Evolutionary conservation across 306 rosid species (phyloP), one percentile per base, ranked within the genome.

Genomic region (Mimosa bimucronata): DNA sequence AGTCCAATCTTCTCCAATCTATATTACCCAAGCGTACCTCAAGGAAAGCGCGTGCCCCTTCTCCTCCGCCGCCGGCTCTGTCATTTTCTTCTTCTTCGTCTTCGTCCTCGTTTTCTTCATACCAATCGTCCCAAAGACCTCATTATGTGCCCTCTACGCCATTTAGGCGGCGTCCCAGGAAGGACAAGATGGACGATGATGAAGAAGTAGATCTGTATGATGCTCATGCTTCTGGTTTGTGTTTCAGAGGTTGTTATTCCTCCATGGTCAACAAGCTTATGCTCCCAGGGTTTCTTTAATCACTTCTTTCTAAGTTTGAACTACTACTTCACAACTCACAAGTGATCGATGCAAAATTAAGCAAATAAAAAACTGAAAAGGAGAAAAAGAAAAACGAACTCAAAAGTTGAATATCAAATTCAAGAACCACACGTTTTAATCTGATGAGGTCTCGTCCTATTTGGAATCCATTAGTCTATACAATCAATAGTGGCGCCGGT

Each of bases 11-110:
- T 12, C 73, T 69, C 6, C 52, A 23, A 13, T 12, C 74, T 41
- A 69, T 69, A 42, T 69, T 69, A 48, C 74, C 74, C 34, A n/a
- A n/a, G n/a, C 74, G 55, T 6, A 25, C 74, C 31, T 3, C 74
- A 16, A 23, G 55, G 48, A 69, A 69, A 69, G n/a, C 55, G 2
- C 37, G 53, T n/a, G 62, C 13, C 12, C 10, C 29, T 67, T 45
- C 50, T 11, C 30, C 30, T 3, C 71, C 46, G 15, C 30, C 73
- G 9, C 7, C 31, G 0, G 73, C 73, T n/a, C 40, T 12, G 19
- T 34, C 74, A 0, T 13, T 31, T 41, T 8, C 14, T 9, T 69
- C 74, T 2, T 41, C 13, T 23, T 69, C 74, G 0, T 68, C n/a
- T n/a, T n/a, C n/a, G n/a, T n/a, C n/a, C n/a, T n/a, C n/a, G n/a